phyloP scores from a whole-genome alignment of 1,284 basidiomycete species.

The Xanthoconium separans region DNA sequence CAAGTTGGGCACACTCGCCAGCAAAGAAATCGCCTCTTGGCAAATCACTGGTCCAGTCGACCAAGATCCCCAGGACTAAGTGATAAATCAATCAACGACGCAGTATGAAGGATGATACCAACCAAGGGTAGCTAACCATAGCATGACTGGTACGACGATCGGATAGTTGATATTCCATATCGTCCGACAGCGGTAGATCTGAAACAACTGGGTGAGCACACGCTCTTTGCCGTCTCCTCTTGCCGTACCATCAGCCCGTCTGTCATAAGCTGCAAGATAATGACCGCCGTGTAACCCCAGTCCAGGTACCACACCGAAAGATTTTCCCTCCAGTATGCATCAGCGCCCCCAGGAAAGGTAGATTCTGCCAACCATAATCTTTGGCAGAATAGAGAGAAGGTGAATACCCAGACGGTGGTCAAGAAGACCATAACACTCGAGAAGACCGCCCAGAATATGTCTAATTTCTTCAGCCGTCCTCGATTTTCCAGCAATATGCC shows the following conservation, averaged over 20 bases:
- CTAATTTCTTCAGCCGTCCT: not conserved
- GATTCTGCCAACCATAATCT: conserved; percentile 20
- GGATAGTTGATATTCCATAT: too few species aligned
- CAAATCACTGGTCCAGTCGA: conserved; percentile 1
- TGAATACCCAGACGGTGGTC: not conserved
- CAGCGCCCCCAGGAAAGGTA: conserved; percentile 14
- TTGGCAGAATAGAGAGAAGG: conserved; percentile 11
- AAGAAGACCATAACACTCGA: too few species aligned
- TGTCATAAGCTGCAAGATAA: conserved; percentile 25
- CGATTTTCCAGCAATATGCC: conserved; percentile 6
- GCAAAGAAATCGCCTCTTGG: conserved; percentile 20
- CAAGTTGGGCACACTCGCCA: conserved; percentile 10
- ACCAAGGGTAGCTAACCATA: too few species aligned
- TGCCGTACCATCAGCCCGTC: conserved; percentile 24
- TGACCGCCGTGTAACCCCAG: conserved; percentile 1
- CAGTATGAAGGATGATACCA: not conserved
- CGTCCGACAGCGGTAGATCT: too few species aligned
- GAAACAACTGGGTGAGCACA: too few species aligned
- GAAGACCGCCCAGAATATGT: too few species aligned
- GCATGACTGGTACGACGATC: too few species aligned
- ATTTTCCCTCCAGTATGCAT: conserved; percentile 13
- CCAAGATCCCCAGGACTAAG: conserved; percentile 17
- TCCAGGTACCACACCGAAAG: conserved; percentile 21
- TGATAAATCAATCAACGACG: not conserved
- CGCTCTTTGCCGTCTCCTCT: not conserved